These are phyloP conservation scores for Nissolia schottii DNA, from an alignment of 306 rosid species.

Conservation along the genomic window DNA sequence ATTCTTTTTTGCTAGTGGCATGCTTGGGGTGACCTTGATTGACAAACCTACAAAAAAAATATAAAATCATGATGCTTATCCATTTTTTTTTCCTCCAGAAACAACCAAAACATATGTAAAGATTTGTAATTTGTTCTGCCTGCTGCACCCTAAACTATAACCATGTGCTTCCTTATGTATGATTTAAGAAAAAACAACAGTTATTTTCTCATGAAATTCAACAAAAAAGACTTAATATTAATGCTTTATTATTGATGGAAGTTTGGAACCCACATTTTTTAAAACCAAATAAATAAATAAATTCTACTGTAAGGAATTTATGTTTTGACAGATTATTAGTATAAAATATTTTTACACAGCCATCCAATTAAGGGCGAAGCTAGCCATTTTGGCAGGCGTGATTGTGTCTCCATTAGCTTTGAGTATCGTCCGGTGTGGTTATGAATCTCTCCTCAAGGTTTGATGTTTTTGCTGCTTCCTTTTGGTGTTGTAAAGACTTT, in stretches of 20 bases:
- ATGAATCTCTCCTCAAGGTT: no score
- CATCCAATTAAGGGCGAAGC: no score
- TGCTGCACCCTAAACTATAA: neutral
- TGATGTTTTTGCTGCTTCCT: no score
- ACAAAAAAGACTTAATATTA: neutral
- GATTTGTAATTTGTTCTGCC: neutral
- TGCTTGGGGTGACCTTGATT: conserved; percentile 17
- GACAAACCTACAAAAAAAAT: neutral
- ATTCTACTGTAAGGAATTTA: no score
- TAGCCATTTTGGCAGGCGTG: no score
- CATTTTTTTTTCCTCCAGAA: neutral
- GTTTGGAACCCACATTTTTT: neutral
- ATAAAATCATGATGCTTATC: neutral
- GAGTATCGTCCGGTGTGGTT: no score
- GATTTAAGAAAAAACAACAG: neutral
- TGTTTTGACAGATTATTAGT: no score
- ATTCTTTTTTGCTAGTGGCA: neutral
- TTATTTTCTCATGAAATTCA: neutral
- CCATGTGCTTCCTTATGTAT: neutral
- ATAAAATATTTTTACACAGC: no score
- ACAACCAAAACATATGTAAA: neutral
- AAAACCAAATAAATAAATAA: no score
- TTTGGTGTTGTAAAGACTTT: no score
- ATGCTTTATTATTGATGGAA: neutral
- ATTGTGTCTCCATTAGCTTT: no score